Percentiles rank a stretch among this genome's conserved stretches.
Evolutionary conservation across 1,139 yeast genomes (phyloP).

Genomic region (Saccharomyces hybrid): DNA sequence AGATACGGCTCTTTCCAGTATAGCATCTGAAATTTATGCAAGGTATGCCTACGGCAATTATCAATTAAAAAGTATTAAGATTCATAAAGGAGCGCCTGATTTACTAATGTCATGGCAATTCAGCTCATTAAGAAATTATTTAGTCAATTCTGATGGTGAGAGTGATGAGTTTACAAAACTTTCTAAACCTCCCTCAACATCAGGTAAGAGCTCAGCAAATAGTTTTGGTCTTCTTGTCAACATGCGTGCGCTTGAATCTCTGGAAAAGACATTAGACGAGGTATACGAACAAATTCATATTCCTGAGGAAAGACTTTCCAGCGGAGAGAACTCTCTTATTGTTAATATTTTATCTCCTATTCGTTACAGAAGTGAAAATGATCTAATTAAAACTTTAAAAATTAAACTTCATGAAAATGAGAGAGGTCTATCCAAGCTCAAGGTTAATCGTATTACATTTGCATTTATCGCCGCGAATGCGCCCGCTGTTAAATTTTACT

Average conservation of each 20-base stretch:
- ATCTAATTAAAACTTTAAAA: slow-evolving; percentile 50
- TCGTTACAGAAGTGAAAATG: slow-evolving; percentile 62
- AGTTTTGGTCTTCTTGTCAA: not conserved
- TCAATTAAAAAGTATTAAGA: slow-evolving; percentile 64
- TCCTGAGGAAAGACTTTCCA: not conserved
- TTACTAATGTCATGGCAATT: slow-evolving; percentile 82
- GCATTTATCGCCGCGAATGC: slow-evolving; percentile 76
- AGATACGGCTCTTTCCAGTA: slow-evolving; percentile 84
- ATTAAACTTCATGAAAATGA: slow-evolving; percentile 59
- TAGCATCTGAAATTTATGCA: slow-evolving; percentile 90
- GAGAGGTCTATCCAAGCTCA: slow-evolving; percentile 59
- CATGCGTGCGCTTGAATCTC: not conserved
- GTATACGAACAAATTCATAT: not conserved
- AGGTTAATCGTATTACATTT: slow-evolving; percentile 83
- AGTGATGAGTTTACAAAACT: slow-evolving; percentile 50
- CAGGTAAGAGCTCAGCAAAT: not conserved
- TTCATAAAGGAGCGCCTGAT: slow-evolving; percentile 40
- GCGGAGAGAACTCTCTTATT: not conserved
- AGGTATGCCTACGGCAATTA: slow-evolving; percentile 95
- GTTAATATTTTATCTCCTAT: slow-evolving; percentile 53
- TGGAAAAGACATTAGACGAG: not conserved
- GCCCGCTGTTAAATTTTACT: slow-evolving; percentile 82
- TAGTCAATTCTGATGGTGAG: slow-evolving; percentile 47
- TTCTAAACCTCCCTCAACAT: slow-evolving; percentile 49
- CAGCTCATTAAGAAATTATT: slow-evolving; percentile 67